Base-by-base conservation (phyloP, 345 rosid species). In the Barbarea vulgaris region DNA sequence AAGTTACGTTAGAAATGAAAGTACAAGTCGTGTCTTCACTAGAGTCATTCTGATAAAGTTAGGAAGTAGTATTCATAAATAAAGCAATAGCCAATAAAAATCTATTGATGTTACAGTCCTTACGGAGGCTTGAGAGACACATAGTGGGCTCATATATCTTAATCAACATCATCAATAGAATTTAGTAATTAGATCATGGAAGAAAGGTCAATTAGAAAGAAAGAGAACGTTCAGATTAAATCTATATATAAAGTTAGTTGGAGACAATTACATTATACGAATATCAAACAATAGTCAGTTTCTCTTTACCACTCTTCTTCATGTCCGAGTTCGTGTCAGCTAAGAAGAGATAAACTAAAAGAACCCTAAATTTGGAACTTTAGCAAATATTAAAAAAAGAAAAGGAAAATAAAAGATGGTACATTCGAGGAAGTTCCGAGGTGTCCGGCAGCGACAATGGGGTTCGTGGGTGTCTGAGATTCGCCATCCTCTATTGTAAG, bases 391-490 rank as follows among this genome's bases (percentile, higher is more conserved):
- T 1, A 66, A 33, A 44, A 44, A 36, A 46, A 50, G 15, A 48
- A 36, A 41, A 72, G 42, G 19, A 47, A 27, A 36, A 12, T 1
- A 21, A 33, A 71, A 50, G 1, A 89, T 90, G 96, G 91, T 85
- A 72, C 87, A 85, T 56, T 34, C 89, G 52, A 90, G 74, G 85
- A 90, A 88, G 72, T 90, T 81, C 83, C 82, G 96, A 81, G 96
- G 93, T 19, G 96, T 90, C 61, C 85, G 96, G 70, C 93, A 90
- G 60, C 93, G 96, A 67, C 93, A 88, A 81, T 88, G 96, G 96
- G 96, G 96, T 79, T 88, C 96, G 27, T 90, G 96, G 93, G 93
- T 90, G 27, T 88, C 96, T 17, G 93, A 90, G 67, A 90, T 90
- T 79, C 91, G 96, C 72, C 93, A 90, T 63, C 91, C 96, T 14